Conservation (phyloP, 106 monocot species). For the Dioscorea alata region DNA sequence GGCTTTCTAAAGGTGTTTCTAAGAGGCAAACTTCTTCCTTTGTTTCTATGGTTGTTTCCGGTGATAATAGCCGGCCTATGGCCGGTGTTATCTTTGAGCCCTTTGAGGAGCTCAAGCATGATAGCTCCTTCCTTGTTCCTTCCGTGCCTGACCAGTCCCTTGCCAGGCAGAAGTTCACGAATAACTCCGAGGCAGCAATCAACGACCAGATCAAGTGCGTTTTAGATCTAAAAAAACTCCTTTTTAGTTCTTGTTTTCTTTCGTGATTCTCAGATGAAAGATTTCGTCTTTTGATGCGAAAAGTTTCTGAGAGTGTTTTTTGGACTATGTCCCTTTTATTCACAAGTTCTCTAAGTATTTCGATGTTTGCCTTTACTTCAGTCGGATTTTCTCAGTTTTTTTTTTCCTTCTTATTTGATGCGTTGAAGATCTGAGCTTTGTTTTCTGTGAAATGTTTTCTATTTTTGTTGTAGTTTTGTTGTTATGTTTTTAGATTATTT, state of each 20-base stretch:
- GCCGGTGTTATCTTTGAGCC: slow-evolving; percentile 64
- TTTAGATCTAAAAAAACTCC: not conserved
- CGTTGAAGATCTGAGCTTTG: not conserved
- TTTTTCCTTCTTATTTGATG: not conserved
- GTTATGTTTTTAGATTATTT: too few species aligned
- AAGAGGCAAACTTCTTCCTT: not conserved
- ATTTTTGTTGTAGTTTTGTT: not conserved
- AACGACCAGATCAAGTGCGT: slow-evolving; percentile 92
- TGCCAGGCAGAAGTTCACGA: slow-evolving; percentile 54
- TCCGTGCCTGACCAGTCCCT: slow-evolving; percentile 31
- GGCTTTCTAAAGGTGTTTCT: not conserved
- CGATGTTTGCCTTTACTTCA: not conserved
- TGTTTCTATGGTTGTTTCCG: not conserved
- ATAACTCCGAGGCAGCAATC: slow-evolving; percentile 73
- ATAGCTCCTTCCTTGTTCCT: slow-evolving; percentile 45
- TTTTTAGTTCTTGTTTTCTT: too few species aligned
- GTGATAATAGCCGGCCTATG: not conserved
- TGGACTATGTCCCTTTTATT: too few species aligned
- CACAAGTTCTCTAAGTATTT: too few species aligned
- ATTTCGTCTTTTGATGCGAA: too few species aligned
- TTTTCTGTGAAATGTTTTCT: not conserved
- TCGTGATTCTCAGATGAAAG: too few species aligned
- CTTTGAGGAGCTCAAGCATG: slow-evolving; percentile 73
- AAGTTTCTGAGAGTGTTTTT: too few species aligned
- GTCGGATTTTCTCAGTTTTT: not conserved